Conservation (phyloP, 768 basidiomycete genomes). For the Tricholoma sp. region DNA sequence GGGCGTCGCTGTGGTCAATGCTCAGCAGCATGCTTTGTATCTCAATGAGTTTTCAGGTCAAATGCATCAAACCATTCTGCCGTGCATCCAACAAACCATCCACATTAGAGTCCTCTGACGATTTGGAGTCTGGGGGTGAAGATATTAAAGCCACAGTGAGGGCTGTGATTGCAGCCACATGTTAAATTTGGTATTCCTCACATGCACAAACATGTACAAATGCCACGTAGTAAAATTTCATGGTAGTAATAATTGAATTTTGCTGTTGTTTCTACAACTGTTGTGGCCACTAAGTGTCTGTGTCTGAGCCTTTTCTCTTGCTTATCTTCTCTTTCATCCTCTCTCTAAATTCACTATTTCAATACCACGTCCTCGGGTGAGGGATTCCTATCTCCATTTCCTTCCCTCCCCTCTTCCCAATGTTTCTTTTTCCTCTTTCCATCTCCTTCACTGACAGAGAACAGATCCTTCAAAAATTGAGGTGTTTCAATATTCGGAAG, state of each 20-base stretch:
- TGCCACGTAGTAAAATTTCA: too few species aligned
- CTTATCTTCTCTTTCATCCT: too few species aligned
- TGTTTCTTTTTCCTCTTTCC: constrained; percentile 26
- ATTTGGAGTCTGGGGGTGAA: constrained; percentile 61
- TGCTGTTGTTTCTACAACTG: too few species aligned
- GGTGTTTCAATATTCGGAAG: constrained; percentile 47
- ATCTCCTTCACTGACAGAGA: constrained; percentile 24
- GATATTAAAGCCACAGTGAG: constrained; percentile 76
- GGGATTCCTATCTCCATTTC: constrained; percentile 33
- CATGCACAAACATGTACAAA: too few species aligned
- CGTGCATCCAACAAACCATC: constrained; percentile 31
- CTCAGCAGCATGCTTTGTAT: constrained; percentile 92
- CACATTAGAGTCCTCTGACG: constrained; percentile 25
- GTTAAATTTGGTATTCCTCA: too few species aligned
- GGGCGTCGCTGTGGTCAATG: constrained; percentile 91
- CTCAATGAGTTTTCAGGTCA: constrained; percentile 94
- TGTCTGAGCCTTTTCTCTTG: too few species aligned
- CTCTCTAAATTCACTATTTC: too few species aligned
- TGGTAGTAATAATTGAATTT: too few species aligned
- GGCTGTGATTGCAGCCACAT: constrained; percentile 65
- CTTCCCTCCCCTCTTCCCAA: constrained; percentile 26
- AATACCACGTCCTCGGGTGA: constrained; percentile 57
- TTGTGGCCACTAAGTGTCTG: too few species aligned
- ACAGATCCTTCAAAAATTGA: constrained; percentile 70
- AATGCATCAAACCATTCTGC: constrained; percentile 85